These are phyloP conservation scores for Porcisia hertigi DNA, from an alignment of 208 protist species.

Conservation along the genomic window DNA sequence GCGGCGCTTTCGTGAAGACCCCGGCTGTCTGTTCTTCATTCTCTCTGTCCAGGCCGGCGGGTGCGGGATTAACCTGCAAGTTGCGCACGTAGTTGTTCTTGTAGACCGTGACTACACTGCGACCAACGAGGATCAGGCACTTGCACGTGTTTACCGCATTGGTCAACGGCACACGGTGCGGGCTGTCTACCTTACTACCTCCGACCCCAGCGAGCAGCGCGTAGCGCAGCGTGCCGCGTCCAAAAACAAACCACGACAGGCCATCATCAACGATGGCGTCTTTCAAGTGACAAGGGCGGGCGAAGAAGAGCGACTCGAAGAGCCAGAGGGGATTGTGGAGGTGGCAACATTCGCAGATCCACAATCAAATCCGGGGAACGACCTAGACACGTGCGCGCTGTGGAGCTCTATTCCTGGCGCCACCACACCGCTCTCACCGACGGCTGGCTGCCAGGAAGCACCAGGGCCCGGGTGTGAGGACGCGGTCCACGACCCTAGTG, in stretches of 20 bases:
- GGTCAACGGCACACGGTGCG: conserved; percentile 96
- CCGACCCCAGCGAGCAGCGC: conserved; percentile 54
- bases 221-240: conserved; percentile 36
- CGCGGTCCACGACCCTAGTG: neutral
- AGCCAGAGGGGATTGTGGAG: neutral
- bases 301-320: neutral
- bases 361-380: neutral
- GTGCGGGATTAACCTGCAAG: conserved; percentile 97
- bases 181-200: conserved; percentile 93
- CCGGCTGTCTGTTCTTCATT: conserved; percentile 92
- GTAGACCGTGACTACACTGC: conserved; percentile 97
- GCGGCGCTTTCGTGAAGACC: conserved; percentile 85
- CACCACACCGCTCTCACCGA: neutral
- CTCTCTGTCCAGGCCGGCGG: conserved; percentile 97
- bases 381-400: neutral
- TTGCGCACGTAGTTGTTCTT: conserved; percentile 96
- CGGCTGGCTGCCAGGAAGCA: neutral
- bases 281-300: conserved; percentile 30
- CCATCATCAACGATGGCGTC: conserved; percentile 55
- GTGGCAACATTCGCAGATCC: neutral
- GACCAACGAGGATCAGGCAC: conserved; percentile 96
- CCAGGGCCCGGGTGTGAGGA: neutral
- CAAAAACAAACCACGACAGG: conserved; percentile 57
- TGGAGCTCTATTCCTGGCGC: neutral
- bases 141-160: conserved; percentile 96